Evolutionary conservation across 805 yeast genomes (phyloP).

Genomic region (Lachancea cidri): DNA sequence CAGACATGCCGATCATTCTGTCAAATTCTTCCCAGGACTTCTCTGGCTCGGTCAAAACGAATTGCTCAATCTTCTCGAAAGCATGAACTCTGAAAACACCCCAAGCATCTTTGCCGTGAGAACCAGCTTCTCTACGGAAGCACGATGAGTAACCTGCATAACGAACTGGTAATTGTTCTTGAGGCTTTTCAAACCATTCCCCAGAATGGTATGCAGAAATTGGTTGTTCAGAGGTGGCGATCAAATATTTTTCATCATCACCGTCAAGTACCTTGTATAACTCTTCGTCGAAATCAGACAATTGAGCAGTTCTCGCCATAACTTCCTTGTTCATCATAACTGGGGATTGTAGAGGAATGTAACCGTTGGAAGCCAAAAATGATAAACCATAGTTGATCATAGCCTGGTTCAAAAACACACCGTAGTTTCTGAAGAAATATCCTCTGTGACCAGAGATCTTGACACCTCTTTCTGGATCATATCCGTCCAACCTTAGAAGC

Average conservation of each 20-base stretch:
- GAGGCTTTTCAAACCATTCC: constrained; percentile 98
- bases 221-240: constrained; percentile 99
- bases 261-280: constrained; percentile 96
- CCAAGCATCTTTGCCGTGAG: constrained; percentile 99
- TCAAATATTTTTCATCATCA: constrained; percentile 93
- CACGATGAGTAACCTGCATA: constrained; percentile 98
- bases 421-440: constrained; percentile 88
- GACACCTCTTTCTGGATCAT: constrained; percentile 98
- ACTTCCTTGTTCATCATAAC: constrained; percentile 99
- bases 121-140: constrained; percentile 99
- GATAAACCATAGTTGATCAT: constrained; percentile 91
- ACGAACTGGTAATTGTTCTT: constrained; percentile 92
- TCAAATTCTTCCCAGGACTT: constrained; percentile 98
- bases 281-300: constrained; percentile 97
- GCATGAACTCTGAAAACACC: constrained; percentile 99
- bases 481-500: constrained; percentile 89
- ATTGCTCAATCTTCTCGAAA: constrained; percentile 97
- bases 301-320: constrained; percentile 98
- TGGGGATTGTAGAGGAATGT: constrained; percentile 93
- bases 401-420: constrained; percentile 97
- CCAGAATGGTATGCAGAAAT: constrained; percentile 95
- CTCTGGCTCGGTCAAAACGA: constrained; percentile 93
- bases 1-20: constrained; percentile 85
- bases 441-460: constrained; percentile 98
- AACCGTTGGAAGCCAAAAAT: constrained; percentile 73